Conservation (phyloP, 2,329 filamentous ascomycete genomes). For the Amylocarpus encephaloides region DNA sequence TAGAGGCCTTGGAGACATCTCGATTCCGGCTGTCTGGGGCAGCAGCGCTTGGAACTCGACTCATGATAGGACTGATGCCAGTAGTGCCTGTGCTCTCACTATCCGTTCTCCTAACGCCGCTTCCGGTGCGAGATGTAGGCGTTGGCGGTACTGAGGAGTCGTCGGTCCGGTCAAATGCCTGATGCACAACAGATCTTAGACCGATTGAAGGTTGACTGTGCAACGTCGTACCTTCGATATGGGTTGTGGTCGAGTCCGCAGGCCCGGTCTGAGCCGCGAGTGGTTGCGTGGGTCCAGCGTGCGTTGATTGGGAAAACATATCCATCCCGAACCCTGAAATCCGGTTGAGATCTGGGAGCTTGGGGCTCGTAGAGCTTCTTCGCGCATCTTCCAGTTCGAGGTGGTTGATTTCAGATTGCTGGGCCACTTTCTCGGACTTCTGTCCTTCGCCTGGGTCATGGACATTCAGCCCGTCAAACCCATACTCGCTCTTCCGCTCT, state of each 20-base stretch:
- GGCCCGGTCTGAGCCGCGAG: conserved; percentile 3
- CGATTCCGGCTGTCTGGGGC: conserved; percentile 29
- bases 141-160: conserved; percentile 45
- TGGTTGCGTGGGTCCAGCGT: conserved; percentile 8
- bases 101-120: conserved; percentile 50
- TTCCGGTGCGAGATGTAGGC: conserved; percentile 41
- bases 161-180: conserved; percentile 55
- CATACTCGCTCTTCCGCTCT: conserved; percentile 55
- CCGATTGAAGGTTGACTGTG: conserved; percentile 47
- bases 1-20: conserved; percentile 42
- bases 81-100: conserved; percentile 49
- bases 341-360: conserved; percentile 51
- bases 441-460: conserved; percentile 12
- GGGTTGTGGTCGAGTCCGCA: neutral
- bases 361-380: conserved; percentile 44
- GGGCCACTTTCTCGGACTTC: neutral
- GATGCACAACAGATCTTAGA: conserved; percentile 55
- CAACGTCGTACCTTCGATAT: conserved; percentile 29
- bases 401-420: conserved; percentile 3
- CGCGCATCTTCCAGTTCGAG: conserved; percentile 16
- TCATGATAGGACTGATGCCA: conserved; percentile 59
- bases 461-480: conserved; percentile 38
- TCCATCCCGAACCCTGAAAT: conserved; percentile 56
- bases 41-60: conserved; percentile 41
- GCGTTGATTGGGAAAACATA: conserved; percentile 39